phyloP scores from a whole-genome alignment of 148 eudicot genomes.

The Suaeda aralocaspica region DNA sequence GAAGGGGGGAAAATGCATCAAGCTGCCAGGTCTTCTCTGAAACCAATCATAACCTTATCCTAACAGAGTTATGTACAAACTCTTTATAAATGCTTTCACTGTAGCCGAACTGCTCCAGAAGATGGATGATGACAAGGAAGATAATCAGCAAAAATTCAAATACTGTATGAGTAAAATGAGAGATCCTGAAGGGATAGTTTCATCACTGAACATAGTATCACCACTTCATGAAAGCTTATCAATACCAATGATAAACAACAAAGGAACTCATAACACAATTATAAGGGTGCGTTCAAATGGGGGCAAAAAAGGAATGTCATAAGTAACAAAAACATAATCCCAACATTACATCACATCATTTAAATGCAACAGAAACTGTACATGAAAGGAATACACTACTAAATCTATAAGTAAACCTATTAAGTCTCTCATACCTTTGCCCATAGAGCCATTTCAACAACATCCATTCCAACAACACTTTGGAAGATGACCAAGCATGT shows the following conservation, averaged over 20 bases:
- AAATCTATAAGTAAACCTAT: not conserved
- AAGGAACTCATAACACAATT: too few relatives aligned
- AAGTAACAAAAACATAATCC: not conserved
- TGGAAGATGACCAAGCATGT: slow-evolving; percentile 73
- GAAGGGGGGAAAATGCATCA: too few relatives aligned
- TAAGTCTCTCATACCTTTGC: slow-evolving; percentile 60
- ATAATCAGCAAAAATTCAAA: too few relatives aligned
- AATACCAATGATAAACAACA: too few relatives aligned
- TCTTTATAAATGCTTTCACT: not conserved
- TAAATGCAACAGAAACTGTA: not conserved
- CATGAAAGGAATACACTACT: not conserved
- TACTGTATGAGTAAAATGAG: not conserved
- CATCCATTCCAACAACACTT: slow-evolving; percentile 97
- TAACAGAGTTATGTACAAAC: not conserved
- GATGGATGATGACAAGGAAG: not conserved
- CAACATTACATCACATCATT: not conserved
- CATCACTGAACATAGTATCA: too few relatives aligned
- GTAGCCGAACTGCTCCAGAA: not conserved
- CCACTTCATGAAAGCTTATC: too few relatives aligned
- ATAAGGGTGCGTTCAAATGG: too few relatives aligned
- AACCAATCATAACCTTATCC: not conserved
- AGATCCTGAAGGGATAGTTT: too few relatives aligned
- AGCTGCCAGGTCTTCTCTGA: not conserved
- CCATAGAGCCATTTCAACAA: slow-evolving; percentile 99
- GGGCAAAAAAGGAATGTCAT: too few relatives aligned